Base-by-base conservation (phyloP, 148 eudicot species). In the Cornus florida region DNA sequence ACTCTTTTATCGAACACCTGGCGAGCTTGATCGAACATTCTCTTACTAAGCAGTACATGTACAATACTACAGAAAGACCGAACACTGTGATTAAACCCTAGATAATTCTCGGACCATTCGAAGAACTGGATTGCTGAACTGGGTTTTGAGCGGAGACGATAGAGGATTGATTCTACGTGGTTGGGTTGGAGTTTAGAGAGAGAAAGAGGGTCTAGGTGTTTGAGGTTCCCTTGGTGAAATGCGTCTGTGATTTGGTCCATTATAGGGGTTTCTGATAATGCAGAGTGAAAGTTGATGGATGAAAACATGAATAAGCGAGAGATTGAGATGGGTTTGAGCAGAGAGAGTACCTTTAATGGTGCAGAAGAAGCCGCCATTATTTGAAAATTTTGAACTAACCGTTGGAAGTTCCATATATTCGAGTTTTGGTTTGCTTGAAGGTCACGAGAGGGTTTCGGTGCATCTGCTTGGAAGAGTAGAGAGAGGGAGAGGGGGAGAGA, bases 61-160 rank as follows among this genome's bases (percentile, higher is more conserved):
- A 68, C 46, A 76, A 91, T 78, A 4, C 68, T 66, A 80, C 83
- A 86, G 48, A 79, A 82, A 48, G 86, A 80, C 1, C 70, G 74
- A 23, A 83, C 7, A 9, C 79, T 32, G 33, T 80, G 92, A 75
- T 60, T 57, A 7, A 84, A 73, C 79, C 94, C 90, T 31, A 84
- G 65, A 41, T 81, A 72, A 50, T 85, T 76, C 67, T 86, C 85
- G 24, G 79, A 86, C 91, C 92, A 91, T 31, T 89, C 85, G 69
- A 87, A 83, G 69, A 91, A 88, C 69, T 76, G 80, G 71, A 86
- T 67, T 39, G 92, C 94, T 33, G 89, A 88, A 67, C 7, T 79
- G 84, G 94, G 91, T 81, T 77, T 84, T 73, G 87, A 85, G 24
- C 91, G 87, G 17, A 91, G 90, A 81, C 66, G 80, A 60, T 79